Evolutionary conservation across 208 protist species (phyloP).

Genomic region (Jaenimonas drosophilae): DNA sequence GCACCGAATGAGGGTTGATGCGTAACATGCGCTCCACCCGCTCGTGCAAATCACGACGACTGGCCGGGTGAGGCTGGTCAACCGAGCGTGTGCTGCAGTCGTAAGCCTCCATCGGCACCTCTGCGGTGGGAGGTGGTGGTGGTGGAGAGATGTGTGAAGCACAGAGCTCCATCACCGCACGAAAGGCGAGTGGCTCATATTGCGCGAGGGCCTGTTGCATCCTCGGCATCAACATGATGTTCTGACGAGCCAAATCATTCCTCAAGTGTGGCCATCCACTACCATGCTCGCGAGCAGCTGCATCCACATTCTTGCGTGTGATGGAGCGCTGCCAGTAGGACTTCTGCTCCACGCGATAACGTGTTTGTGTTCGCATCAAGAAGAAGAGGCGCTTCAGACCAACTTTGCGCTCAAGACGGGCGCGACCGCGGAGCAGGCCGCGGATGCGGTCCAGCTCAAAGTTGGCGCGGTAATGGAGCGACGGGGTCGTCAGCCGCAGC

Average conservation of each 20-base stretch:
- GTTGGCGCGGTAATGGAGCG: constrained; percentile 53
- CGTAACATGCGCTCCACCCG: constrained; percentile 55
- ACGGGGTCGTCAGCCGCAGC: constrained; percentile 31
- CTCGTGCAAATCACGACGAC: constrained; percentile 42
- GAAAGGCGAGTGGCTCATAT: constrained; percentile 86
- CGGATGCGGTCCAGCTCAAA: constrained; percentile 80
- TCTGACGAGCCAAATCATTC: constrained; percentile 79
- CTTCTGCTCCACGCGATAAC: constrained; percentile 81
- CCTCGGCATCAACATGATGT: constrained; percentile 60
- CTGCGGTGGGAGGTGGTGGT: constrained; percentile 38
- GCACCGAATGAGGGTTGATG: constrained; percentile 18
- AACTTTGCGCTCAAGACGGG: constrained; percentile 72
- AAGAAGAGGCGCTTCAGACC: constrained; percentile 79
- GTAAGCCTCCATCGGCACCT: constrained; percentile 66
- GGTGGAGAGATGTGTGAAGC: constrained; percentile 74
- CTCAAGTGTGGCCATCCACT: constrained; percentile 58
- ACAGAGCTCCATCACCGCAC: constrained; percentile 74
- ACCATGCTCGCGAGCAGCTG: constrained; percentile 78
- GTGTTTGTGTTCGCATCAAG: constrained; percentile 81
- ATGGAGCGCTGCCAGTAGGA: constrained; percentile 72
- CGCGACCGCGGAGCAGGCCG: constrained; percentile 66
- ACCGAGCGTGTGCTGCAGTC: not conserved
- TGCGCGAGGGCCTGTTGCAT: constrained; percentile 73
- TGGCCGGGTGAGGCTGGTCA: constrained; percentile 29
- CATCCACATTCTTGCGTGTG: constrained; percentile 82